phyloP scores from a whole-genome alignment of 495 filamentous ascomycete species.

The Apiosordaria backusii region DNA sequence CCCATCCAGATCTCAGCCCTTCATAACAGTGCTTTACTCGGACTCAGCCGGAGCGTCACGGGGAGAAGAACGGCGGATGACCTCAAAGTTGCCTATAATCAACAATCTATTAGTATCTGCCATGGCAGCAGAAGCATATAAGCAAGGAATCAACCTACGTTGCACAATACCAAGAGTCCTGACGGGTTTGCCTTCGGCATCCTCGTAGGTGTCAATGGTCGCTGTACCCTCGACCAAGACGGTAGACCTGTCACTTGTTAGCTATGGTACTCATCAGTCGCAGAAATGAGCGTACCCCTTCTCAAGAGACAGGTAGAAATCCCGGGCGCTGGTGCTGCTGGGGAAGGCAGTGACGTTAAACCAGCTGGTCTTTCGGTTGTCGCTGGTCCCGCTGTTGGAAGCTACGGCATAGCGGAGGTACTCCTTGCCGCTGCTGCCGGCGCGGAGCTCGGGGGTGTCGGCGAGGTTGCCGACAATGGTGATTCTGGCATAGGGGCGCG shows the following conservation, averaged over 20 bases:
- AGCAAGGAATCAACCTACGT: constrained; percentile 51
- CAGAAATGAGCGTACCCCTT: constrained; percentile 73
- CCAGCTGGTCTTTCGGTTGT: constrained; percentile 70
- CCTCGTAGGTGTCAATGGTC: constrained; percentile 56
- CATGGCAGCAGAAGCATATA: background rate
- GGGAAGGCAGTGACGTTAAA: constrained; percentile 67
- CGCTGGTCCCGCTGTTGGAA: constrained; percentile 51
- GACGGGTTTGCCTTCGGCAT: constrained; percentile 59
- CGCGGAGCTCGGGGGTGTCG: constrained; percentile 61
- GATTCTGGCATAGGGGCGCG: constrained; percentile 59
- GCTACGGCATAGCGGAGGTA: constrained; percentile 65
- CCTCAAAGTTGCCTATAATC: constrained; percentile 52
- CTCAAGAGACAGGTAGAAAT: constrained; percentile 59
- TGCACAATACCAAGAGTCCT: constrained; percentile 62
- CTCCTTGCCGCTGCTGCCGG: constrained; percentile 64
- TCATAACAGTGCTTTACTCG: background rate
- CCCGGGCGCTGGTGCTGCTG: constrained; percentile 56
- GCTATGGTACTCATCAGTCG: background rate
- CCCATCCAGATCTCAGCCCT: background rate
- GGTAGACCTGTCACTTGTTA: constrained; percentile 53
- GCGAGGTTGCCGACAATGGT: constrained; percentile 75
- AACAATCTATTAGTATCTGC: background rate
- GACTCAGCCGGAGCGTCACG: background rate
- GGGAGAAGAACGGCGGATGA: background rate
- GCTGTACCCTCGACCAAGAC: constrained; percentile 74